Percentiles rank a stretch among this genome's conserved stretches.
Evolutionary conservation across 1,284 basidiomycete species (phyloP).

Genomic region (Phellinidium pouzarii): DNA sequence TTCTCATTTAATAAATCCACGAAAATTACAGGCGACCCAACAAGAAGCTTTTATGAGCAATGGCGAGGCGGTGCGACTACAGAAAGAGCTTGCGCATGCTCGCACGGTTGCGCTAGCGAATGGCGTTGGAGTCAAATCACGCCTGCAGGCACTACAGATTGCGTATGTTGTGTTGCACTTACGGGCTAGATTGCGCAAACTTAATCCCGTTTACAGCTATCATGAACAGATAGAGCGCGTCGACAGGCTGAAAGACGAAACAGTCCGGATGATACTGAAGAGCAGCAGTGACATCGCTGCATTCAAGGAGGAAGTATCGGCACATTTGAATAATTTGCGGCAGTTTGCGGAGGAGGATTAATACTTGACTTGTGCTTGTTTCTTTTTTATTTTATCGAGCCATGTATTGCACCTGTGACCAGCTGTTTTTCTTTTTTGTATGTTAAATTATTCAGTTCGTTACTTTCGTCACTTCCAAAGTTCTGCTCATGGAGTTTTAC

Average conservation of each 20-base stretch:
- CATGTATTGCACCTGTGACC: neutral
- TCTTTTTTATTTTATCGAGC: neutral
- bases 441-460: no score
- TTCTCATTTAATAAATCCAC: constrained; percentile 7
- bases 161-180: constrained; percentile 29
- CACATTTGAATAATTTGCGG: constrained; percentile 55
- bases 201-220: constrained; percentile 39
- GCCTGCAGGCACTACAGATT: constrained; percentile 59
- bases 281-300: constrained; percentile 71
- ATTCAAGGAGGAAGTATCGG: constrained; percentile 71
- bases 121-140: constrained; percentile 72
- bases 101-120: constrained; percentile 67
- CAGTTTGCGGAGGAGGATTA: constrained; percentile 57
- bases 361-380: constrained; percentile 10
- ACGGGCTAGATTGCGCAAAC: constrained; percentile 1
- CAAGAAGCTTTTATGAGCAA: constrained; percentile 59
- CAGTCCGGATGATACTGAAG: constrained; percentile 71
- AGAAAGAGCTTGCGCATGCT: constrained; percentile 63
- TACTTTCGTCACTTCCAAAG: no score
- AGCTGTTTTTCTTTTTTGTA: no score
- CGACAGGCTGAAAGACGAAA: constrained; percentile 64
- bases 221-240: constrained; percentile 71
- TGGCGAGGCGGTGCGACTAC: constrained; percentile 54
- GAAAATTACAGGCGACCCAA: constrained; percentile 52
- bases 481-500: no score